Conservation (phyloP, 1,139 yeast genomes). For the Hyphopichia buzzinii region DNA sequence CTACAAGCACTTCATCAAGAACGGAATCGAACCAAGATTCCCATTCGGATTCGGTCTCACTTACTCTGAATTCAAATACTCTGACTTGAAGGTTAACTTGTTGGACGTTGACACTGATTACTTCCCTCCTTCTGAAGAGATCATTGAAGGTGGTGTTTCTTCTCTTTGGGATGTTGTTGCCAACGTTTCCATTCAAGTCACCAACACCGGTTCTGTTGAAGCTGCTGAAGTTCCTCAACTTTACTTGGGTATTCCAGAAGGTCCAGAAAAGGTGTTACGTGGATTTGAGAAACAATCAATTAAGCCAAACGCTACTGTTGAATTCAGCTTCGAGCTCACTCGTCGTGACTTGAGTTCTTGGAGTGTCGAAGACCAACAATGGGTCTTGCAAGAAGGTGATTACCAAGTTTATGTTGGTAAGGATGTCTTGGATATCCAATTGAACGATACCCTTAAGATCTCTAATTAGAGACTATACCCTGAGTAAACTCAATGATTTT, state of each 20-base stretch:
- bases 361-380: conserved; percentile 15
- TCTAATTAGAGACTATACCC: too few species aligned
- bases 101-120: background rate
- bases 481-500: too few species aligned
- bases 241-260: conserved; percentile 1
- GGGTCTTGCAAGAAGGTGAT: conserved; percentile 15
- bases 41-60: conserved; percentile 2
- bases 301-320: conserved; percentile 9
- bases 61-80: conserved; percentile 3
- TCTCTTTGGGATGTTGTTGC: conserved; percentile 4
- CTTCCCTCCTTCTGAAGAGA: background rate
- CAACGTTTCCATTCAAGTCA: background rate
- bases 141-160: conserved; percentile 1
- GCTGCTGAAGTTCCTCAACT: conserved; percentile 5
- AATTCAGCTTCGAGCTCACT: conserved; percentile 10
- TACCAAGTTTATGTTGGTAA: conserved; percentile 12
- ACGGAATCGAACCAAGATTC: conserved; percentile 1
- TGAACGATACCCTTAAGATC: conserved; percentile 7
- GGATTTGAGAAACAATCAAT: conserved; percentile 15
- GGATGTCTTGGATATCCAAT: conserved; percentile 7
- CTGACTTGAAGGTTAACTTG: conserved; percentile 2
- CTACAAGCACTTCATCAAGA: background rate
- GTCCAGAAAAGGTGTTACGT: conserved; percentile 15
- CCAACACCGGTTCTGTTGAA: conserved; percentile 1
- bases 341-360: conserved; percentile 16